Base-by-base conservation (phyloP, 2,329 filamentous ascomycete genomes). In the Sclerotinia glacialis region DNA sequence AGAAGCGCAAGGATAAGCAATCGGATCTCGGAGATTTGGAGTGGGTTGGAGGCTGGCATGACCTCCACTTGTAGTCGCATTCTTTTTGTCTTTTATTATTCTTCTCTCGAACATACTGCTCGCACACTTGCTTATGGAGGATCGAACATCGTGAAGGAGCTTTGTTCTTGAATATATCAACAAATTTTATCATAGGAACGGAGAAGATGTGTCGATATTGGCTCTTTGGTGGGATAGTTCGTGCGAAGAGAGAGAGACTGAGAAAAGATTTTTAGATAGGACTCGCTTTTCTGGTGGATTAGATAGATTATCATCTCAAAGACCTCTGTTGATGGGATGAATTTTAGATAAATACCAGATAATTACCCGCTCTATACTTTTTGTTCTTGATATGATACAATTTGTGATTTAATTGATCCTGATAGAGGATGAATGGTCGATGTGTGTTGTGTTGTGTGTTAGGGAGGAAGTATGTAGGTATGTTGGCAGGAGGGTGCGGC, bases 1-100 rank as follows among this genome's bases (percentile, higher is more conserved):
- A 61, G 49, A 61, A 61, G 40, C 56, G 64, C 14, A 66, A 66
- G 49, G 64, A 62, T 5, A 66, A 66, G 47, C 89, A 75, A 53
- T 88, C 89, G 80, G 84, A 75, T 73, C 79, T 83, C 76, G 89
- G 90, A 80, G 85, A 94, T 76, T 81, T 93, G 82, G 93, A 96
- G 86, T 96, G 94, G 89, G 92, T 97, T 87, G 93, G 93, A 83
- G 92, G 91, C 81, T 96, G 91, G 87, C 88, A 91, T 78, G 78
- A 74, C 77, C 77, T 82, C 78, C 86, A 86, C 84, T 87, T 86
- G 85, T 88, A 74, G 74, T 75, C 69, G 54, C 64, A 68, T 52
- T 56, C 66, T 65, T 65, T 65, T 58, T 58, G 23, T 34, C 23
- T 65, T 69, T 53, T 68, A 64, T 60, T 67, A 62, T 62, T 60